Evolutionary conservation across 805 yeast species (phyloP).

Genomic region (Candida nonsorbophila): DNA sequence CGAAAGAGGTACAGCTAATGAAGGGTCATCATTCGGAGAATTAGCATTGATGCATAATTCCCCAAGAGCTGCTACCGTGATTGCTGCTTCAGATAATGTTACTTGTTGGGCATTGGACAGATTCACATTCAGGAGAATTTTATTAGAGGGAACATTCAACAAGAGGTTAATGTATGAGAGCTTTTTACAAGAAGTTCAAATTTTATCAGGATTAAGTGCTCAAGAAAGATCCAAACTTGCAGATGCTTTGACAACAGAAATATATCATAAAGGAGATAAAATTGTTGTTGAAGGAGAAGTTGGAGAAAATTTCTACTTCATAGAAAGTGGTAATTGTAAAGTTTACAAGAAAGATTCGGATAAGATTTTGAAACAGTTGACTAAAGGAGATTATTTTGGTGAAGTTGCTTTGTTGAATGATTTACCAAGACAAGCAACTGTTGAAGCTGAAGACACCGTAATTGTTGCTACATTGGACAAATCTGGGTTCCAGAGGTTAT

Average conservation of each 20-base stretch:
- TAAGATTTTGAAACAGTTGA: constrained; percentile 56
- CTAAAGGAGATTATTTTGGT: constrained; percentile 91
- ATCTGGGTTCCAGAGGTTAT: constrained; percentile 85
- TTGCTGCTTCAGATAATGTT: constrained; percentile 67
- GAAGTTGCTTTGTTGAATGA: constrained; percentile 92
- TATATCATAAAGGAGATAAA: constrained; percentile 62
- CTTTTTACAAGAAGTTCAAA: constrained; percentile 81
- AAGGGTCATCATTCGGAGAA: constrained; percentile 94
- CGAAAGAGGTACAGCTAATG: constrained; percentile 68
- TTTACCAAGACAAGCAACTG: constrained; percentile 91
- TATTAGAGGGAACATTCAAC: constrained; percentile 84
- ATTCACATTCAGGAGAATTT: constrained; percentile 83
- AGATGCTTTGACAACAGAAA: constrained; percentile 83
- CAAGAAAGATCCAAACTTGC: constrained; percentile 90
- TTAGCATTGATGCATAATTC: constrained; percentile 96
- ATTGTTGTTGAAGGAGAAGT: constrained; percentile 82
- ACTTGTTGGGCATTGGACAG: constrained; percentile 87
- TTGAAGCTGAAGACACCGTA: constrained; percentile 66
- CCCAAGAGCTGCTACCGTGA: constrained; percentile 94
- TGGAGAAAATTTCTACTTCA: constrained; percentile 42
- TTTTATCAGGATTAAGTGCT: constrained; percentile 63
- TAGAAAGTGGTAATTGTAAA: constrained; percentile 74
- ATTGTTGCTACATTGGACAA: constrained; percentile 91
- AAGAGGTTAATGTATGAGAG: constrained; percentile 88
- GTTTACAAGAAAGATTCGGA: constrained; percentile 47